phyloP scores from a whole-genome alignment of 2,329 filamentous ascomycete species.

The Hypoxylon sp. region DNA sequence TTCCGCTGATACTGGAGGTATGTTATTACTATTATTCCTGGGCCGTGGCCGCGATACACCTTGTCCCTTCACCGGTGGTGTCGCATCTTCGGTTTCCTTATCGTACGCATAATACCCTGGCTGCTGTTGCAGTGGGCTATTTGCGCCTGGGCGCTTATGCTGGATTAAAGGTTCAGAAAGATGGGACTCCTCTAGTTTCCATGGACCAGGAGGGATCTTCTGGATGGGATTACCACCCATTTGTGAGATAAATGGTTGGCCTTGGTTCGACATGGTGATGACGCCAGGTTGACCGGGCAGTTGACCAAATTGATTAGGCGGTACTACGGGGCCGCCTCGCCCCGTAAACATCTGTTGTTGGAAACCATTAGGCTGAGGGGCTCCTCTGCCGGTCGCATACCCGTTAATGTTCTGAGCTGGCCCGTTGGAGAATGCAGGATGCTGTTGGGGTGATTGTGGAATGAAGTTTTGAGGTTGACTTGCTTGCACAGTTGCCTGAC shows the following conservation, averaged over 20 bases:
- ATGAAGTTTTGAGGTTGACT: constrained; percentile 44
- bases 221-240: constrained; percentile 58
- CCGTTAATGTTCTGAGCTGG: constrained; percentile 39
- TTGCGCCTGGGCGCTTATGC: constrained; percentile 55
- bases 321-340: constrained; percentile 44
- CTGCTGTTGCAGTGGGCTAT: constrained; percentile 53
- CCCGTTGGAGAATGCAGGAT: constrained; percentile 27
- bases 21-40: constrained; percentile 48
- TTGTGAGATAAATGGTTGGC: constrained; percentile 49
- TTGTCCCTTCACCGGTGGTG: constrained; percentile 40
- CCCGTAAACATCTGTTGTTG: constrained; percentile 46
- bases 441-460: constrained; percentile 39
- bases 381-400: constrained; percentile 33
- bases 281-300: constrained; percentile 40
- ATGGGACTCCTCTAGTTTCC: constrained; percentile 70
- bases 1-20: constrained; percentile 67
- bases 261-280: constrained; percentile 40
- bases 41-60: constrained; percentile 40
- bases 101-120: constrained; percentile 59
- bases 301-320: constrained; percentile 44
- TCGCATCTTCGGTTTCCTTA: constrained; percentile 63
- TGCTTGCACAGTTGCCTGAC: constrained; percentile 38
- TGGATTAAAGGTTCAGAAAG: constrained; percentile 65
- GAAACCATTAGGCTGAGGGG: constrained; percentile 40
- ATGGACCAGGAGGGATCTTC: constrained; percentile 62